Evolutionary conservation across 2,329 filamentous ascomycete species (phyloP), one percentile per base, ranked within the genome.

Genomic region (Cytospora schulzeri): DNA sequence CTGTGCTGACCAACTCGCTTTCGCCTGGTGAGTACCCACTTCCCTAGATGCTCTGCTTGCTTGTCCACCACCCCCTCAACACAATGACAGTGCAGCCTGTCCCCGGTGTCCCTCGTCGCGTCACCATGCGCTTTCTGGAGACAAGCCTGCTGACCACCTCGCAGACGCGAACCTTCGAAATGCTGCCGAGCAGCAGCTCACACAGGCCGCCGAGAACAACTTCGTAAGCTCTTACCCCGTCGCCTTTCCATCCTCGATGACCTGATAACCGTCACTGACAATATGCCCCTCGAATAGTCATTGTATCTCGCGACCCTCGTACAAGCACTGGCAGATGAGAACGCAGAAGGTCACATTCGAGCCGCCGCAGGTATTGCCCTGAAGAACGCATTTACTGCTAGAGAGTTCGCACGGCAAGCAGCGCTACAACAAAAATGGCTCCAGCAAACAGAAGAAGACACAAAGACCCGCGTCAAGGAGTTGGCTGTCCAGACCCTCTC

Each of bases 301-400:
- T 88, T 91, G 78, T 99, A 99, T 81, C 88, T 98, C 71, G 88
- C 90, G 71, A 95, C 93, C 69, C 91, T 99, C 75, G 94, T 95
- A 71, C 90, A 92, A 80, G 92, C 96, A 80, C 88, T 99, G 74
- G 93, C 93, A 76, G 97, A 97, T 80, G 94, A 98, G 75, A 85
- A 87, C 71, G 89, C 91, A 70, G 85, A 91, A 75, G 86, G 91
- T 69, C 87, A 92, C 75, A 95, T 97, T 76, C 91, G 95, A 84
- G 91, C 92, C 71, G 94, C 95, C 71, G 95, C 95, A 73, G 95
- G 93, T 87, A 87, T 99, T 72, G 94, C 95, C 71, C 84, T 99
- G 75, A 99, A 99, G 83, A 99, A 99, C 85, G 91, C 95, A 73
- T 98, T 99, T 82, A 92, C 92, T 75, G 91, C 93, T 74, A 91